Conservation (phyloP, 1,139 yeast genomes). For the Yamadazyma triangularis region DNA sequence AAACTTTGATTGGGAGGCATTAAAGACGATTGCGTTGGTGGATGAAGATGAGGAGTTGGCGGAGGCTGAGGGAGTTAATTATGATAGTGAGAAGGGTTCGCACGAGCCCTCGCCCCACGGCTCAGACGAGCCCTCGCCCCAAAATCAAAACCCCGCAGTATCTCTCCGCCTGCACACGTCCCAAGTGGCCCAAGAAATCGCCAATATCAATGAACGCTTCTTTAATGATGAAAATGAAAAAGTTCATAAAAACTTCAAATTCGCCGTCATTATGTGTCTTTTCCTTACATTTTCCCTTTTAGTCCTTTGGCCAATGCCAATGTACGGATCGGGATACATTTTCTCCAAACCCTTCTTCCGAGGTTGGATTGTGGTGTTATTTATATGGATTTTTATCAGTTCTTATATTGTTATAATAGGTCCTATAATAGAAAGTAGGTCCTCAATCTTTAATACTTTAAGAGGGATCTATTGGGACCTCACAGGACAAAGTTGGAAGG, state of each 20-base stretch:
- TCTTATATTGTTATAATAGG: conserved; percentile 53
- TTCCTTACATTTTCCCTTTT: conserved; percentile 56
- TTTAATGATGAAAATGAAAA: conserved; percentile 33
- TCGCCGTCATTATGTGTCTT: conserved; percentile 52
- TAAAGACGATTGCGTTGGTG: conserved; percentile 61
- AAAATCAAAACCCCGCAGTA: no score
- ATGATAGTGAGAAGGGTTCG: conserved; percentile 16
- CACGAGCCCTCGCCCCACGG: conserved; percentile 23
- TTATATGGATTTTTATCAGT: conserved; percentile 65
- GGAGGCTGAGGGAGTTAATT: conserved; percentile 28
- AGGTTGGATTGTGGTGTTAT: conserved; percentile 76
- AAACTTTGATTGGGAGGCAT: conserved; percentile 66
- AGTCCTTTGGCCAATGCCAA: conserved; percentile 83
- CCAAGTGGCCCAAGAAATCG: conserved; percentile 42
- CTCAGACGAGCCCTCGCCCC: conserved; percentile 21
- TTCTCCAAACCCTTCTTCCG: conserved; percentile 71
- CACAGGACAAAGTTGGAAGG: conserved; percentile 67
- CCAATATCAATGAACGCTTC: conserved; percentile 27
- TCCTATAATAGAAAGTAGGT: conserved; percentile 67
- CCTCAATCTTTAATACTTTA: conserved; percentile 54
- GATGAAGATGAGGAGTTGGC: conserved; percentile 56
- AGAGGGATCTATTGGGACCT: conserved; percentile 84
- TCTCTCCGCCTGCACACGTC: conserved; percentile 33
- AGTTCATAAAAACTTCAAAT: conserved; percentile 48
- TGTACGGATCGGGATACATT: conserved; percentile 72